phyloP scores from a whole-genome alignment of 2,329 filamentous ascomycete species.

The Cadophora malorum region DNA sequence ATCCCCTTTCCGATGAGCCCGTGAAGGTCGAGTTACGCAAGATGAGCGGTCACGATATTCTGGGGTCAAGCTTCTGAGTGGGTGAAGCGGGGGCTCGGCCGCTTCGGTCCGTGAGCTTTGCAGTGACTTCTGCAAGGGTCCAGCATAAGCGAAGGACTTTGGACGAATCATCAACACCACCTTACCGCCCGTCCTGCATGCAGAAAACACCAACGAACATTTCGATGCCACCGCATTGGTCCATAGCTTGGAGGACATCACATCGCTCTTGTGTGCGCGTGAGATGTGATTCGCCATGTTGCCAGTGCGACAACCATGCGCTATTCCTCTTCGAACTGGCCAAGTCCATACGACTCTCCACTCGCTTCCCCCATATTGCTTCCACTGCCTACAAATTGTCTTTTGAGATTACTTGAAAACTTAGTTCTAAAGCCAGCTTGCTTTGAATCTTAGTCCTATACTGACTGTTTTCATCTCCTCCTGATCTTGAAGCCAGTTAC shows the following conservation, averaged over 20 bases:
- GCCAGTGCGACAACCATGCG: constrained; percentile 9
- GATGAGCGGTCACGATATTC: constrained; percentile 11
- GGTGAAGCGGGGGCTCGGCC: constrained; percentile 32
- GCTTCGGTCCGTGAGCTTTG: constrained; percentile 21
- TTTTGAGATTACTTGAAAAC: constrained; percentile 16
- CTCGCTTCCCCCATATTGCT: constrained; percentile 11
- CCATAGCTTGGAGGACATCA: constrained; percentile 23
- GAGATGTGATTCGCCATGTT: constrained; percentile 28
- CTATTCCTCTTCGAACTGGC: constrained; percentile 13
- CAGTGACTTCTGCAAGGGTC: constrained; percentile 26
- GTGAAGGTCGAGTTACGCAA: constrained; percentile 3
- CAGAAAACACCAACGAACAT: constrained; percentile 21
- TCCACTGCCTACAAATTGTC: background rate
- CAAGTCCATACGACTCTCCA: constrained; percentile 4
- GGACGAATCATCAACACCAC: constrained; percentile 37
- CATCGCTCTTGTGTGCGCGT: constrained; percentile 23
- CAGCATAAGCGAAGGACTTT: constrained; percentile 26
- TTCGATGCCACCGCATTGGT: constrained; percentile 32
- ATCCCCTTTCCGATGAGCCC: background rate
- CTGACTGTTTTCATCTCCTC: background rate
- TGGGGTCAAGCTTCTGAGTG: constrained; percentile 20
- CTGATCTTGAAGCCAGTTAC: background rate
- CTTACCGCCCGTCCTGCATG: constrained; percentile 42
- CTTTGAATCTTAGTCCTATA: background rate
- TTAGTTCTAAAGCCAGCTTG: background rate